phyloP scores from a whole-genome alignment of 2,329 filamentous ascomycete species.

The Xylariaceae sp. region DNA sequence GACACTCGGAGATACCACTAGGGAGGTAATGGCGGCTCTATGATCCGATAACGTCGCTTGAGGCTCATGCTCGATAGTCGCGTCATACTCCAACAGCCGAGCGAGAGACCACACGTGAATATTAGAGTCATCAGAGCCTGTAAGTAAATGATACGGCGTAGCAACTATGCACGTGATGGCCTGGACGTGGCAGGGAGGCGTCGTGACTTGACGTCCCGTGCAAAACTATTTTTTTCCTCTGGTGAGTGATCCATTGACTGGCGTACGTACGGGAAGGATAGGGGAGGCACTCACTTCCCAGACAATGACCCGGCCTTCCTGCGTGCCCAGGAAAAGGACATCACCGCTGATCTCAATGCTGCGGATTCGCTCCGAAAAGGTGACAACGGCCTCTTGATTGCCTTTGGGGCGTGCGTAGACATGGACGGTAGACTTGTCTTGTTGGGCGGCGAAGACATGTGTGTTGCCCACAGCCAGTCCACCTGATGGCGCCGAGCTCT shows the following conservation, averaged over 20 bases:
- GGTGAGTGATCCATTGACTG: slow-evolving; percentile 13
- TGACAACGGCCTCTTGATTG: slow-evolving; percentile 81
- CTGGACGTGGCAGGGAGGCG: slow-evolving; percentile 73
- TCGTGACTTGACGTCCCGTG: slow-evolving; percentile 71
- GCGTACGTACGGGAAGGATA: slow-evolving; percentile 7
- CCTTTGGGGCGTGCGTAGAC: slow-evolving; percentile 81
- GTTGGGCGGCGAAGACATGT: slow-evolving; percentile 87
- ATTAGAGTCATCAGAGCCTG: slow-evolving; percentile 79
- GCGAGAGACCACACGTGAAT: slow-evolving; percentile 87
- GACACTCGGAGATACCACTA: slow-evolving; percentile 59
- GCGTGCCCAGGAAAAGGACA: slow-evolving; percentile 73
- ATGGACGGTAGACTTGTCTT: slow-evolving; percentile 86
- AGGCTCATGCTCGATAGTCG: slow-evolving; percentile 58
- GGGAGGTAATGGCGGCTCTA: slow-evolving; percentile 63
- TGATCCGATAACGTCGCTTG: slow-evolving; percentile 73
- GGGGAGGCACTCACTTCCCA: slow-evolving; percentile 70
- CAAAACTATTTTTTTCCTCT: slow-evolving; percentile 46
- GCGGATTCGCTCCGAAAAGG: slow-evolving; percentile 81
- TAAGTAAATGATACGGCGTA: slow-evolving; percentile 67
- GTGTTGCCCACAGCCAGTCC: slow-evolving; percentile 73
- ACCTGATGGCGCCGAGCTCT: slow-evolving; percentile 75
- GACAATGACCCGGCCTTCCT: slow-evolving; percentile 76
- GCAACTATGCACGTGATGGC: slow-evolving; percentile 70
- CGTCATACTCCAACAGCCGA: slow-evolving; percentile 58
- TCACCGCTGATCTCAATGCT: slow-evolving; percentile 68